phyloP scores from a whole-genome alignment of 371 early-diverging fungal species.

The Mortierella sp. region DNA sequence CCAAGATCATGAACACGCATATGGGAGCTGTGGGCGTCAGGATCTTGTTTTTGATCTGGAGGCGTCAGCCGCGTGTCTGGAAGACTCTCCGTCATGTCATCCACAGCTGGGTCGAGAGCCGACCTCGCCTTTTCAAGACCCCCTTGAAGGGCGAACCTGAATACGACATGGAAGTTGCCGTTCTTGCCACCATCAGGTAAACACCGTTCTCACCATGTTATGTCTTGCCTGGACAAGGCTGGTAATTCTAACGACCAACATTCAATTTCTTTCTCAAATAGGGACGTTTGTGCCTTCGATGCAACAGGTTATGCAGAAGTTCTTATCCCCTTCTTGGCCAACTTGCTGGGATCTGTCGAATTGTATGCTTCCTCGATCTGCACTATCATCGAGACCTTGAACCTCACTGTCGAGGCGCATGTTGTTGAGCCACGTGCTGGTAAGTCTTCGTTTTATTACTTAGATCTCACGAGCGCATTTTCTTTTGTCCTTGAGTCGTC shows the following conservation, averaged over 20 bases:
- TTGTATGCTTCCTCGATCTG: constrained; percentile 64
- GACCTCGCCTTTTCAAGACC: constrained; percentile 49
- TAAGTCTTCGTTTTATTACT: constrained; percentile 5
- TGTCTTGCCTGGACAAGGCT: background rate
- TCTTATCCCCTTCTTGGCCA: constrained; percentile 66
- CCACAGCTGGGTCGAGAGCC: constrained; percentile 67
- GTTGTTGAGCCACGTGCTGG: constrained; percentile 69
- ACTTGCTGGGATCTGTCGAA: constrained; percentile 65
- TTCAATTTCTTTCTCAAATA: constrained; percentile 6
- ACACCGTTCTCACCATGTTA: background rate
- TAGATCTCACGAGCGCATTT: background rate
- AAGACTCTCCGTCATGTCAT: constrained; percentile 68
- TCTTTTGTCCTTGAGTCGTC: too few relatives aligned
- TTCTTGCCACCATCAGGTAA: constrained; percentile 65
- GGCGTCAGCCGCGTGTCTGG: constrained; percentile 71
- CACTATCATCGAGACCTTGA: constrained; percentile 63
- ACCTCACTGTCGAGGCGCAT: constrained; percentile 61
- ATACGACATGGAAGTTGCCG: constrained; percentile 68
- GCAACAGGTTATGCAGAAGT: constrained; percentile 66
- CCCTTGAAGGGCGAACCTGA: constrained; percentile 43
- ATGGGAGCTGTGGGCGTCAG: constrained; percentile 67
- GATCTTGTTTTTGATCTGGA: constrained; percentile 61
- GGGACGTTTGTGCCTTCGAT: constrained; percentile 62
- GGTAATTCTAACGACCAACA: background rate
- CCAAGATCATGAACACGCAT: constrained; percentile 46